Conservation (phyloP, 1,284 basidiomycete species). For the Coniferiporia sulphurascens region DNA sequence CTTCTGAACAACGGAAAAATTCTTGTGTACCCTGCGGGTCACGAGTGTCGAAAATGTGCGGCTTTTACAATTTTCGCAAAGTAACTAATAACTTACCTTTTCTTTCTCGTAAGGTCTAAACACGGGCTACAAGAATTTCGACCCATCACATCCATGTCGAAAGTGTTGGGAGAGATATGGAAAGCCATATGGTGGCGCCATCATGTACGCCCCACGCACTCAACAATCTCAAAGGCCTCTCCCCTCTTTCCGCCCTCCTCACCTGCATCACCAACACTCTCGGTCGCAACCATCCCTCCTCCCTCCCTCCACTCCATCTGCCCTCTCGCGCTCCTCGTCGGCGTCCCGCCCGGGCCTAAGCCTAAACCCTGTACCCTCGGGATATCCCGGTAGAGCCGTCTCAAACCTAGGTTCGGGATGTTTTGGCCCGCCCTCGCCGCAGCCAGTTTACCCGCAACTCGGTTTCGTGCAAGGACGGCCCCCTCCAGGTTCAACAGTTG, state of each 20-base stretch:
- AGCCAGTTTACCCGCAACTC: not conserved
- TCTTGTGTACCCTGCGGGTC: conserved; percentile 61
- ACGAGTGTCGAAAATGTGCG: conserved; percentile 61
- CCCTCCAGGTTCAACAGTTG: conserved; percentile 35
- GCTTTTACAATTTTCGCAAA: conserved; percentile 14
- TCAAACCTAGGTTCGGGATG: not conserved
- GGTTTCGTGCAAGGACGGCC: conserved; percentile 15
- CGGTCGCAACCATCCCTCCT: conserved; percentile 17
- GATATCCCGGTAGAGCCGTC: conserved; percentile 10
- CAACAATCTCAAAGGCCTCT: conserved; percentile 37
- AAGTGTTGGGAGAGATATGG: conserved; percentile 68
- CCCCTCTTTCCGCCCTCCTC: conserved; percentile 28
- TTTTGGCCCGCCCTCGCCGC: not conserved
- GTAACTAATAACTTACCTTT: not conserved
- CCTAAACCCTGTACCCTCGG: conserved; percentile 16
- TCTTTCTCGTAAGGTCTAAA: conserved; percentile 48
- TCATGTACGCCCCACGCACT: conserved; percentile 50
- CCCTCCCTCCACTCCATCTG: conserved; percentile 19
- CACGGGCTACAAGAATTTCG: conserved; percentile 63
- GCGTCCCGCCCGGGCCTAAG: conserved; percentile 23
- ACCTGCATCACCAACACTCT: conserved; percentile 17
- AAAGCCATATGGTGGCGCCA: conserved; percentile 51
- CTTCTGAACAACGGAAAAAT: conserved; percentile 53
- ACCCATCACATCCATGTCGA: conserved; percentile 60
- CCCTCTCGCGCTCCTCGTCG: conserved; percentile 19